Evolutionary conservation across 306 rosid species (phyloP).

Genomic region (Castanopsis chinensis): DNA sequence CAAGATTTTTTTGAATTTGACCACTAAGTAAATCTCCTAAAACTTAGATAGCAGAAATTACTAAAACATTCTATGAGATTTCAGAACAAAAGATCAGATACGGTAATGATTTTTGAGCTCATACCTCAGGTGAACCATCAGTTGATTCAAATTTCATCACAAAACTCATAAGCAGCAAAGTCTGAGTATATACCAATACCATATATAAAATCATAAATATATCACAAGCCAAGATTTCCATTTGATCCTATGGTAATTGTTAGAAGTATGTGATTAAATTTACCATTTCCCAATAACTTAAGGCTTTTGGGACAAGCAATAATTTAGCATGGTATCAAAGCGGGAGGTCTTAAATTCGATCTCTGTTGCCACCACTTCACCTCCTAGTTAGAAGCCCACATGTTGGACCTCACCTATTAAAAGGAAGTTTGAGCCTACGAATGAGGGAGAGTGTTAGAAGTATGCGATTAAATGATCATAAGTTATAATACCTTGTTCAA

Average conservation of each 20-base stretch:
- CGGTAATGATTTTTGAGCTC: background rate
- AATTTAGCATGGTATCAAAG: too few relatives aligned
- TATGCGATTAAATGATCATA: background rate
- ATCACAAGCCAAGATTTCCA: background rate
- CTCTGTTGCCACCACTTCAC: too few relatives aligned
- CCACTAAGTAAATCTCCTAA: background rate
- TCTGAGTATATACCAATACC: background rate
- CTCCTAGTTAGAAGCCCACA: too few relatives aligned
- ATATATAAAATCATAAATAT: background rate
- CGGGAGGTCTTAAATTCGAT: too few relatives aligned
- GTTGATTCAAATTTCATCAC: background rate
- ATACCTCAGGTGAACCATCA: background rate
- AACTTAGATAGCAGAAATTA: background rate
- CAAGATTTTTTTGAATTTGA: background rate
- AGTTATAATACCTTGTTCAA: conserved; percentile 74
- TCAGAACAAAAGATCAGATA: background rate
- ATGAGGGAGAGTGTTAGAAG: too few relatives aligned
- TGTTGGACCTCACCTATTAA: too few relatives aligned
- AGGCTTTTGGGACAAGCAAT: too few relatives aligned
- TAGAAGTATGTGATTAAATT: too few relatives aligned
- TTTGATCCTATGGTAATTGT: background rate
- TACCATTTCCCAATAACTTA: too few relatives aligned
- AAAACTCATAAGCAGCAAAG: background rate
- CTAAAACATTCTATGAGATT: conserved; percentile 4
- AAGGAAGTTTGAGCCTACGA: too few relatives aligned